Evolutionary conservation across 257 asterid species (phyloP).

Genomic region (Solanum chilense): DNA sequence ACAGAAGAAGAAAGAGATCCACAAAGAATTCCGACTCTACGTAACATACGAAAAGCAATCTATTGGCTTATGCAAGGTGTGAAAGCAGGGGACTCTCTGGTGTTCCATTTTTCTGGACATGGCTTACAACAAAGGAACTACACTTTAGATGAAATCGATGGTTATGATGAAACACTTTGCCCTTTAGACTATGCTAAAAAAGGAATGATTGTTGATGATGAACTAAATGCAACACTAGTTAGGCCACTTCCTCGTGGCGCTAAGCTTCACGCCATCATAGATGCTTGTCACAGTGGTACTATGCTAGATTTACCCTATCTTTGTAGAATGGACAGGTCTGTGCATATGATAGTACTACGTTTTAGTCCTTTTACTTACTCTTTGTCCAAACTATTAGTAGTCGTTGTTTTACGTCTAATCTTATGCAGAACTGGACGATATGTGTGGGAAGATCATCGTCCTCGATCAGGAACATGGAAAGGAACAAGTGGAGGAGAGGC

Average conservation of each 20-base stretch:
- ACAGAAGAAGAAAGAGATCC: conserved; percentile 90
- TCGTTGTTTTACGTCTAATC: background rate
- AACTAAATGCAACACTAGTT: conserved; percentile 67
- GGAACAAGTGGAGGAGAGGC: conserved; percentile 98
- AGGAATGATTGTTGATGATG: conserved; percentile 79
- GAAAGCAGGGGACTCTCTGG: conserved; percentile 82
- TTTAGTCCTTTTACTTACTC: background rate
- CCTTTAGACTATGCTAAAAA: conserved; percentile 68
- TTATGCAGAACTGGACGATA: conserved; percentile 53
- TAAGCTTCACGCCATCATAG: conserved; percentile 88
- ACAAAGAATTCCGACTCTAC: conserved; percentile 64
- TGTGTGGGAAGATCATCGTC: conserved; percentile 94
- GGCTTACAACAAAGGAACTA: conserved; percentile 77
- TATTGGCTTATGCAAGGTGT: conserved; percentile 81
- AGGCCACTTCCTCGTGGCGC: conserved; percentile 81
- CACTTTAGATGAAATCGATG: conserved; percentile 80
- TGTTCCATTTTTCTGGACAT: conserved; percentile 89
- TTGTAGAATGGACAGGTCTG: conserved; percentile 91
- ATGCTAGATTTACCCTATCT: conserved; percentile 70
- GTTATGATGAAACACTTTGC: conserved; percentile 79
- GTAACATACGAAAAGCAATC: conserved; percentile 82
- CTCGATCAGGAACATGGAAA: conserved; percentile 80
- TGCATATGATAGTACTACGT: background rate
- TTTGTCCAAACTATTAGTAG: background rate
- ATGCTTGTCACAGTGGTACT: conserved; percentile 95